These are phyloP conservation scores for Aspergillus piperis DNA, from an alignment of 2,329 filamentous ascomycete species.

Conservation along the genomic window DNA sequence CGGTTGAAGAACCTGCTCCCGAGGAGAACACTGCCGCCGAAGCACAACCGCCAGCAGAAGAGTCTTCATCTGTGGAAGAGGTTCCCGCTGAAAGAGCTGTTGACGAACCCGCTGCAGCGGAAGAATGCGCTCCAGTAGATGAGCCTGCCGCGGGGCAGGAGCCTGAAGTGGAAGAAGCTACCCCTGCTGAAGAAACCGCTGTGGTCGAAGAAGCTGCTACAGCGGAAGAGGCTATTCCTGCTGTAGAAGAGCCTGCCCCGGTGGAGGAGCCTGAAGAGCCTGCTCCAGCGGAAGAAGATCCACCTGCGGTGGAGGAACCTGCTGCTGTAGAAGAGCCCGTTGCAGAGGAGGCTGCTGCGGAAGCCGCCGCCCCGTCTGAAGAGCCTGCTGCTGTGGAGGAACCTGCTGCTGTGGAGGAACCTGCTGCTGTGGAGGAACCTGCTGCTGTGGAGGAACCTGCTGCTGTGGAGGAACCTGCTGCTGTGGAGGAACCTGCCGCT, in stretches of 20 bases:
- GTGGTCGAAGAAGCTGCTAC: constrained; percentile 7
- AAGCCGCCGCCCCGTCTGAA: constrained; percentile 8
- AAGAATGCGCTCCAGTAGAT: background rate
- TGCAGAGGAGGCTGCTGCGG: constrained; percentile 11
- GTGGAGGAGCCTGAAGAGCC: constrained; percentile 9
- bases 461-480: constrained; percentile 15
- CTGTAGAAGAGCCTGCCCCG: constrained; percentile 13
- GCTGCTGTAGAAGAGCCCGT: constrained; percentile 8
- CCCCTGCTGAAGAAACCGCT: constrained; percentile 6
- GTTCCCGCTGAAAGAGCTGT: constrained; percentile 18
- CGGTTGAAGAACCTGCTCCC: constrained; percentile 19
- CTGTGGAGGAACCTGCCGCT: background rate
- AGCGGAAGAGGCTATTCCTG: background rate
- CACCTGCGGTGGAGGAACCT: constrained; percentile 14
- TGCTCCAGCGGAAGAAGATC: constrained; percentile 2
- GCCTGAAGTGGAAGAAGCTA: background rate
- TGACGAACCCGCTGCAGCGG: background rate
- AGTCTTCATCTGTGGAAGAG: constrained; percentile 9
- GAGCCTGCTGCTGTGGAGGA: constrained; percentile 14
- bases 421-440: constrained; percentile 6
- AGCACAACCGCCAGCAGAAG: constrained; percentile 11
- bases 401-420: background rate
- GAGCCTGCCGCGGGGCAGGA: background rate
- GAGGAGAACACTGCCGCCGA: constrained; percentile 22
- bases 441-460: constrained; percentile 18